These are phyloP conservation scores for Oryza rufipogon DNA, from an alignment of 176 grass and related monocot species.

Conservation along the genomic window DNA sequence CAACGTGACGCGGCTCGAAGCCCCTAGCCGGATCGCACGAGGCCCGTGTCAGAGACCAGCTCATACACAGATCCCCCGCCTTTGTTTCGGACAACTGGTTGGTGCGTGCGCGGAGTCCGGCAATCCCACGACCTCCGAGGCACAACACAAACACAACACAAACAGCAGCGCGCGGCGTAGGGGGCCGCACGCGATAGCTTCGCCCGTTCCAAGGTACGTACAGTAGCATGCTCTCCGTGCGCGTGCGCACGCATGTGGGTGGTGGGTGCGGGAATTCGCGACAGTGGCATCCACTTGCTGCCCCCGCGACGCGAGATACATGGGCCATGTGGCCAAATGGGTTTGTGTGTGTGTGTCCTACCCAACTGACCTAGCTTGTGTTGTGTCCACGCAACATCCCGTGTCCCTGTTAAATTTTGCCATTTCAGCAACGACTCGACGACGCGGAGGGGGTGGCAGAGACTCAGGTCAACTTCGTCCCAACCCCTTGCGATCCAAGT, in stretches of 20 bases:
- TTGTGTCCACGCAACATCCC: not conserved
- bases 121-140: conserved; percentile 12
- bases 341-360: not conserved
- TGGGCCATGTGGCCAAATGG: conserved; percentile 22
- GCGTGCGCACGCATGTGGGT: conserved; percentile 4
- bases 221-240: conserved; percentile 8
- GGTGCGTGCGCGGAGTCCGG: not conserved
- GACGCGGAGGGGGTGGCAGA: not conserved
- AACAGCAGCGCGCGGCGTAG: conserved; percentile 14
- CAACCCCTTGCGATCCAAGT: not conserved
- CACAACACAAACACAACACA: not conserved
- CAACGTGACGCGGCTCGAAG: conserved; percentile 31
- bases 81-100: not conserved
- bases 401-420: not conserved
- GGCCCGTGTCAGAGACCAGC: conserved; percentile 6
- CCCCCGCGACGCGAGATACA: not conserved
- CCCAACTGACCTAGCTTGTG: not conserved
- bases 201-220: not conserved
- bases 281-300: conserved; percentile 47
- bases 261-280: conserved; percentile 17
- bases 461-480: not conserved
- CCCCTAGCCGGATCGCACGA: not conserved
- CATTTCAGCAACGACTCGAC: not conserved
- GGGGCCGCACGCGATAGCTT: not conserved
- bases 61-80: not conserved